phyloP scores from a whole-genome alignment of 345 rosid genomes.

The Erucastrum elatum region DNA sequence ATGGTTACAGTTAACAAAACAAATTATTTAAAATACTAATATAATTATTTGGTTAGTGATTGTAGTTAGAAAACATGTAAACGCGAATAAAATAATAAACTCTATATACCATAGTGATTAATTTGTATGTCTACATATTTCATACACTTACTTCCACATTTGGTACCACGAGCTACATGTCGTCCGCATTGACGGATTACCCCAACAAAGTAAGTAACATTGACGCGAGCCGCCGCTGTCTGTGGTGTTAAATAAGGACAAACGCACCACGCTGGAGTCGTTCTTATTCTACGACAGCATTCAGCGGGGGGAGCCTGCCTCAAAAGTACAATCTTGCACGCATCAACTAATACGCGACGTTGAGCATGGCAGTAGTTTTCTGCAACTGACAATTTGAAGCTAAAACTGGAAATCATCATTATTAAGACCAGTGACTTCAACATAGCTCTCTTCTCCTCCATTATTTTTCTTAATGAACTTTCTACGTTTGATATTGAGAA shows the following conservation, averaged over 20 bases:
- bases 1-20: not conserved
- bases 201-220: conserved; percentile 6
- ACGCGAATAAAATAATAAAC: not conserved
- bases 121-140: too few relatives aligned
- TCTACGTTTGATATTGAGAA: not conserved
- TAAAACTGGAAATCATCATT: not conserved
- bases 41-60: not conserved
- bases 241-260: conserved; percentile 9
- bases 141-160: conserved; percentile 3
- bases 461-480: not conserved
- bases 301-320: not conserved
- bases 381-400: not conserved
- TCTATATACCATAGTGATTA: too few relatives aligned
- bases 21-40: not conserved
- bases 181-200: conserved; percentile 10
- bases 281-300: conserved; percentile 8
- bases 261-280: conserved; percentile 1
- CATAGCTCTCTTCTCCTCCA: not conserved
- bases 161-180: conserved; percentile 2
- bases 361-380: not conserved
- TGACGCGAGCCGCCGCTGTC: not conserved
- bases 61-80: not conserved
- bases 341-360: not conserved
- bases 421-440: not conserved
- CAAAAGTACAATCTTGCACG: not conserved